Base-by-base conservation (phyloP, 495 filamentous ascomycete genomes). In the Talaromyces proteolyticus region DNA sequence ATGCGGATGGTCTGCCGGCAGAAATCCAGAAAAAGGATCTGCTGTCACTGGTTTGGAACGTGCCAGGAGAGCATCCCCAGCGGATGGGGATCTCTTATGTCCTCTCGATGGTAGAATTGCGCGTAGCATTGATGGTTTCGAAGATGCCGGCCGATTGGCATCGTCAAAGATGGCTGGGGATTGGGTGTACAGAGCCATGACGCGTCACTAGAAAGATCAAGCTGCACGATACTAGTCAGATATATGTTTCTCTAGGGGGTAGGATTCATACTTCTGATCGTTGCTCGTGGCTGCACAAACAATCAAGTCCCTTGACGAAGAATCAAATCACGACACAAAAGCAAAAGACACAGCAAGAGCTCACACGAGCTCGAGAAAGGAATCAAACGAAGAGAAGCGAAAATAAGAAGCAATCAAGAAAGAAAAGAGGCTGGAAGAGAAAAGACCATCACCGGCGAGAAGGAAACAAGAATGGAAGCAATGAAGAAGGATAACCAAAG, bases 151-250 rank as follows among this genome's bases (percentile, higher is more conserved):
- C 47, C 69, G 67, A 44, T 53, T 63, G 38, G 68, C 57, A 60
- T 74, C 71, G 42, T 74, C 71, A 48, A 74, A 74, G 53, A 74
- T 74, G 50, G 61, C 58, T n/a, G 71, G 69, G 43, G 56, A 57
- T 42, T 66, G 58, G 29, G 56, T 56, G 57, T 43, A 66, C 44
- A 61, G 52, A 50, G 66, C 62, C 71, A 74, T 74, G 39, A 61
- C 56, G 51, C 60, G 64, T 66, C 53, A 55, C 55, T 57, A 62
- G 65, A 59, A 55, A 53, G 38, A 20, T 41, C 12, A n/a, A n/a
- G n/a, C n/a, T n/a, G n/a, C n/a, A n/a, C n/a, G n/a, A n/a, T n/a
- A n/a, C n/a, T n/a, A n/a, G n/a, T n/a, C n/a, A n/a, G n/a, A n/a
- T n/a, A n/a, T n/a, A n/a, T n/a, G n/a, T n/a, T n/a, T n/a, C n/a